A percentile compares a stretch with the other conserved stretches of the same genome.
Evolutionary conservation across 2,329 filamentous ascomycete genomes (phyloP).

Genomic region (Fusarium albidum): DNA sequence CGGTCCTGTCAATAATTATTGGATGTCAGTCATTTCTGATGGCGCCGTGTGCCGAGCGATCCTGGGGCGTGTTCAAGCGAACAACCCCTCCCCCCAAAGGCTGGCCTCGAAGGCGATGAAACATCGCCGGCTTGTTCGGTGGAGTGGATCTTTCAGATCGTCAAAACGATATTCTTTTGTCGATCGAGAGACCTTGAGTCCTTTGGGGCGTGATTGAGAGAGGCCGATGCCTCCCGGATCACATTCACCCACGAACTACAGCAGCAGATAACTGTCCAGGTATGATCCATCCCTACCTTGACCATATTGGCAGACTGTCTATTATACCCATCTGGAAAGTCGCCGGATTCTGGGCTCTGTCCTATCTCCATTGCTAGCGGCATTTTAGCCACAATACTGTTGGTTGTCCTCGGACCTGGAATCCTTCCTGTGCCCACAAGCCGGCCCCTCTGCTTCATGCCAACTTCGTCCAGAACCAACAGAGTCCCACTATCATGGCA

Average conservation of each 20-base stretch:
- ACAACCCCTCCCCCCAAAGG: too few relatives aligned
- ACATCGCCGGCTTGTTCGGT: background rate
- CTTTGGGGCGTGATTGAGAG: background rate
- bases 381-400: background rate
- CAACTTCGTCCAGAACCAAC: background rate
- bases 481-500: conserved; percentile 1
- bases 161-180: background rate
- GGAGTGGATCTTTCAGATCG: background rate
- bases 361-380: background rate
- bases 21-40: background rate
- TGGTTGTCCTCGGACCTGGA: background rate
- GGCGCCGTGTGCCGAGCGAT: background rate
- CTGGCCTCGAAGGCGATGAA: conserved; percentile 1
- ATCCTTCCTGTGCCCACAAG: conserved; percentile 4
- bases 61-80: background rate
- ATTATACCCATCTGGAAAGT: background rate
- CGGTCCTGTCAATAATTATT: too few relatives aligned
- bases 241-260: conserved; percentile 3
- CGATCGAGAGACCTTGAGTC: conserved; percentile 3
- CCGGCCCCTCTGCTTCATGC: background rate
- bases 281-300: background rate
- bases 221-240: background rate
- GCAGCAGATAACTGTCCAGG: background rate
- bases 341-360: background rate
- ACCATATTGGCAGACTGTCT: background rate